A percentile compares a stretch with the other conserved stretches of the same genome.
Evolutionary conservation across 2,329 filamentous ascomycete species (phyloP).

Genomic region (Anthostomella pinea): DNA sequence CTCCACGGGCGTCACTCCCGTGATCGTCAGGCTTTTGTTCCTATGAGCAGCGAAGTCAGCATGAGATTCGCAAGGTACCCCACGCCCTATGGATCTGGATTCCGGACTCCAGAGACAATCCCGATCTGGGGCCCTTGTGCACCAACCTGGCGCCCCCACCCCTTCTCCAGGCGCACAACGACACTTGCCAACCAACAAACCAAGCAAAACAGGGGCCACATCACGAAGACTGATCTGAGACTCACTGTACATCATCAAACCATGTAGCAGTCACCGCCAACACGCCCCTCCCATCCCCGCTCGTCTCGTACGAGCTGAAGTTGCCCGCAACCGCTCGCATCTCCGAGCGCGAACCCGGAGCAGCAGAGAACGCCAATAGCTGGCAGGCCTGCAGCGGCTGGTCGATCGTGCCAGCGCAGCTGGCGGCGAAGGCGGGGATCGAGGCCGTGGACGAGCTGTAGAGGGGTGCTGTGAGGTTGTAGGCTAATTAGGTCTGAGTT

Average conservation of each 20-base stretch:
- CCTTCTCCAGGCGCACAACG: no score
- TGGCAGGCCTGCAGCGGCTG: conserved; percentile 11
- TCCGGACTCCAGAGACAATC: no score
- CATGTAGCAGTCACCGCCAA: conserved; percentile 13
- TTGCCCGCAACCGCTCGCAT: conserved; percentile 15
- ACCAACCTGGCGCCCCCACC: no score
- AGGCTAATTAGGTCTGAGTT: conserved; percentile 1
- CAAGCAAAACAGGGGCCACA: no score
- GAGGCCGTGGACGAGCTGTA: conserved; percentile 3
- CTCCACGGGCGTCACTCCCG: conserved; percentile 13
- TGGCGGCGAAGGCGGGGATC: conserved; percentile 12
- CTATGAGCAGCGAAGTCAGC: neutral
- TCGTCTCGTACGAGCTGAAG: conserved; percentile 20
- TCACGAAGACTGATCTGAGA: neutral
- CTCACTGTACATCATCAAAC: conserved; percentile 13
- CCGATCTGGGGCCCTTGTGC: no score
- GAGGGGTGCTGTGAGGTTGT: conserved; percentile 11
- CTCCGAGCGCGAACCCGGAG: no score
- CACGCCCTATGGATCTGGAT: neutral
- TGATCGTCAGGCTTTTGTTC: conserved; percentile 8
- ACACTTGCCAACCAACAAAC: no score
- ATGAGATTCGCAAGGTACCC: neutral
- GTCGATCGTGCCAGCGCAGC: conserved; percentile 15
- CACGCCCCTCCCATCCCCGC: conserved; percentile 16
- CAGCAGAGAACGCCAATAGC: conserved; percentile 1